Base-by-base conservation (phyloP, 257 asterid genomes). In the Fraxinus americana region DNA sequence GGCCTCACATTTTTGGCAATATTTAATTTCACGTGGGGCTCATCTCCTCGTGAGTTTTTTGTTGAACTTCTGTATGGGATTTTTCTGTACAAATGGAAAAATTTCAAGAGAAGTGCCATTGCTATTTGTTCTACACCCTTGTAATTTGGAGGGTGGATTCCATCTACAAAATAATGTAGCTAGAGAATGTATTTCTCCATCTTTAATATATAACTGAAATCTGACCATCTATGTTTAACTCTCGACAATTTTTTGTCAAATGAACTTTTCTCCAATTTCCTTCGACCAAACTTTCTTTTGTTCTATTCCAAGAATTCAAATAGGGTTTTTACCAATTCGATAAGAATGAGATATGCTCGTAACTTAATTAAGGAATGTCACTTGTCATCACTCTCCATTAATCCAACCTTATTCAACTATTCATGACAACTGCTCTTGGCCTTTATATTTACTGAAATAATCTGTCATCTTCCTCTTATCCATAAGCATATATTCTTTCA, bases 361-460 rank as follows among this genome's bases (percentile, higher is more conserved):
- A 57, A n/a, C 23, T 8, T 57, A 30, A 52, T 3, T 52, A 29
- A 68, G 41, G 30, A 59, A 2, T 21, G 9, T 32, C 50, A 70
- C 17, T 71, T 63, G 72, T 65, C 80, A 78, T 74, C 81, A 79
- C 34, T 65, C 76, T 23, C 80, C 76, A 73, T 70, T 67, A 80
- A 48, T 68, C 54, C 23, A 79, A 72, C 41, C 74, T 16, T 72
- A 73, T 80, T 78, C 74, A 59, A 66, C 57, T 30, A 45, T 29
- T 48, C 25, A 54, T 0, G 27, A 54, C 67, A 86, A 86, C 86
- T 77, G 74, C 87, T 81, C 86, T 77, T 81, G 87, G 80, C 78
- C 74, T 73, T 77, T 81, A 35, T 76, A 59, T 34, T 79, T 63
- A 72, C 73, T 78, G 69, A 63, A 68, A 67, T 79, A 72, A 57